Conservation (phyloP, 1,284 basidiomycete genomes). For the Schizophyllum amplum region DNA sequence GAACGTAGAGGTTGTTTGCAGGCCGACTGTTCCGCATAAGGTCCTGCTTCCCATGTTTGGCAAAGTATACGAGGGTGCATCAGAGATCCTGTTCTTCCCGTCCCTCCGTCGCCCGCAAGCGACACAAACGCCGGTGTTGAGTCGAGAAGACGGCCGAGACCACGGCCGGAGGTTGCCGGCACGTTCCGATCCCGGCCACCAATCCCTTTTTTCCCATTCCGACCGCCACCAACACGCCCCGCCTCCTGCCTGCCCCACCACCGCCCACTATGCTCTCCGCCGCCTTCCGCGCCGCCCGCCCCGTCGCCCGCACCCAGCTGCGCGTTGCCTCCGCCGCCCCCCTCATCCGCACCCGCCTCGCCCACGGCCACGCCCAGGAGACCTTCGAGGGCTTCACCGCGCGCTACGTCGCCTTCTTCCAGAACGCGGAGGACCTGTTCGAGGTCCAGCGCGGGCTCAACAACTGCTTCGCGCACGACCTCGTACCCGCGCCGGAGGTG, state of each 20-base stretch:
- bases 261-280: slow-evolving; percentile 36
- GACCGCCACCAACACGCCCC: slow-evolving; percentile 17
- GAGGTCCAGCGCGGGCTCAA: slow-evolving; percentile 97
- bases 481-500: slow-evolving; percentile 87
- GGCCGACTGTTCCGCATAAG: too few relatives aligned
- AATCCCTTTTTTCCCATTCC: slow-evolving; percentile 13
- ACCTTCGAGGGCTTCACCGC: slow-evolving; percentile 91
- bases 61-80: too few relatives aligned
- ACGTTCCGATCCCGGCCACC: not conserved
- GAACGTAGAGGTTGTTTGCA: too few relatives aligned
- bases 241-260: slow-evolving; percentile 16
- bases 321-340: slow-evolving; percentile 26
- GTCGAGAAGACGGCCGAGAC: not conserved
- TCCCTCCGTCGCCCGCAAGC: not conserved
- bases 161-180: not conserved
- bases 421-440: slow-evolving; percentile 89
- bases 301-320: slow-evolving; percentile 32
- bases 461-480: slow-evolving; percentile 99
- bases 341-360: slow-evolving; percentile 37
- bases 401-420: slow-evolving; percentile 92
- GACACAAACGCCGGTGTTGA: not conserved
- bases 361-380: slow-evolving; percentile 72
- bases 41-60: too few relatives aligned
- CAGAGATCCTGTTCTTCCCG: too few relatives aligned
- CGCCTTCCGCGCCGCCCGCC: slow-evolving; percentile 50